phyloP scores from a whole-genome alignment of 768 basidiomycete species.

The Boletus rex-veris region DNA sequence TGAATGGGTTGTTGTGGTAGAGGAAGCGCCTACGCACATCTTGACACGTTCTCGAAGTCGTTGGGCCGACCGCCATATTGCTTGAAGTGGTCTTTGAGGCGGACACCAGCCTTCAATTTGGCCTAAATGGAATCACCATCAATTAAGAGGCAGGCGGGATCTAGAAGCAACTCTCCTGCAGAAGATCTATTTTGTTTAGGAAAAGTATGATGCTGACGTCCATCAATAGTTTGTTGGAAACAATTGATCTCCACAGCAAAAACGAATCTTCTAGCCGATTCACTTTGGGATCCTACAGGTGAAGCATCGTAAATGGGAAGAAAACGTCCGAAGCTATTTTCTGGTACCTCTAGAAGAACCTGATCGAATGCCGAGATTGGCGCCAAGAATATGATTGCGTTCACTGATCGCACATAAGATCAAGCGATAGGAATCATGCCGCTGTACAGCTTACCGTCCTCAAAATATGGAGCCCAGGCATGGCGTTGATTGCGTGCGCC shows the following conservation, averaged over 20 bases:
- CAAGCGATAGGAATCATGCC: not conserved
- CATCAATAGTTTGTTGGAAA: slow-evolving; percentile 68
- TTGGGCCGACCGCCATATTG: slow-evolving; percentile 74
- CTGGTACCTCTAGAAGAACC: slow-evolving; percentile 67
- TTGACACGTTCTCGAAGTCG: slow-evolving; percentile 72
- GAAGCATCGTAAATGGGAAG: not conserved
- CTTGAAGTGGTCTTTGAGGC: slow-evolving; percentile 63
- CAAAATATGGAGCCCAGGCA: slow-evolving; percentile 88
- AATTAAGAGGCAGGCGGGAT: not conserved
- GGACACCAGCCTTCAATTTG: slow-evolving; percentile 75
- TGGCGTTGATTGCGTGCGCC: slow-evolving; percentile 78
- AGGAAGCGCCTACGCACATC: slow-evolving; percentile 48
- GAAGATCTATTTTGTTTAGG: slow-evolving; percentile 76
- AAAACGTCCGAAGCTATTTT: slow-evolving; percentile 4
- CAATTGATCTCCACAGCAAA: slow-evolving; percentile 66
- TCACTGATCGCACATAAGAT: slow-evolving; percentile 44
- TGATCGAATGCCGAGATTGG: slow-evolving; percentile 89
- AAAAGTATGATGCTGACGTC: slow-evolving; percentile 79
- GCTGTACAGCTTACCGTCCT: slow-evolving; percentile 52
- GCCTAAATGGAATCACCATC: slow-evolving; percentile 36
- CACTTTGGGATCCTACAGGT: slow-evolving; percentile 57
- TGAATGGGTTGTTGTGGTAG: not conserved
- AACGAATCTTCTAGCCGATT: slow-evolving; percentile 82
- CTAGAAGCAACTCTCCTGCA: slow-evolving; percentile 46
- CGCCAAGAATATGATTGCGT: slow-evolving; percentile 85